Evolutionary conservation across 257 asterid species (phyloP), one percentile per base, ranked within the genome.

Genomic region (Nicotiana undulata): DNA sequence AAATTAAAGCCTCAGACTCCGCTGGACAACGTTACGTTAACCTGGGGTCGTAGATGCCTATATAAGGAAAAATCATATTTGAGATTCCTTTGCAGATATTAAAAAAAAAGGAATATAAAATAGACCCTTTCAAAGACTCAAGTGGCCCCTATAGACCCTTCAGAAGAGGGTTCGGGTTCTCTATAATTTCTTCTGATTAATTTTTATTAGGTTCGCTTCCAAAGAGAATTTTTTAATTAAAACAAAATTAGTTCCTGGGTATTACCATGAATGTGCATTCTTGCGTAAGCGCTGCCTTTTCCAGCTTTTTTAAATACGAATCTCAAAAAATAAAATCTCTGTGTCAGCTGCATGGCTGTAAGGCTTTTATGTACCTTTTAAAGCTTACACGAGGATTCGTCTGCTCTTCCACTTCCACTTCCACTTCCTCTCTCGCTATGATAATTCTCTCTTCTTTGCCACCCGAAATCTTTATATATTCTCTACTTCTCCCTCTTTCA

Each of bases 321-420:
- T 61, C 37, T 78, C 46, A 22, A 59, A 79, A 70, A 76, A 40
- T 8, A 16, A 60, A 78, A 74, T 26, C 16, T 74, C 44, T 49
- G 79, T 49, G 78, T 79, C 17, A 15, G 75, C 80, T 81, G 84
- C 84, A 81, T 81, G 84, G 84, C 84, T 81, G 84, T 70, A 70
- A 70, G 78, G 79, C 83, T 81, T 81, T 81, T 68, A 70, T 56
- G 31, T 44, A 81, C 78, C 86, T 77, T 86, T 82, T 52, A 86
- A 86, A 75, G 88, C 92, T 84, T 85, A 85, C 93, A 81, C 96
- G 90, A 77, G 87, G 92, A 86, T 86, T 86, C 91, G 77, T 79
- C 83, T 84, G 82, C 82, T 74, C 85, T 82, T 66, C 75, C 85
- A 81, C 87, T 80, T 63, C 79, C 59, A 40, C 56, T 51, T 51